These are phyloP conservation scores for Trypanosoma platydactyli DNA, from an alignment of 208 protist species.

Conservation along the genomic window DNA sequence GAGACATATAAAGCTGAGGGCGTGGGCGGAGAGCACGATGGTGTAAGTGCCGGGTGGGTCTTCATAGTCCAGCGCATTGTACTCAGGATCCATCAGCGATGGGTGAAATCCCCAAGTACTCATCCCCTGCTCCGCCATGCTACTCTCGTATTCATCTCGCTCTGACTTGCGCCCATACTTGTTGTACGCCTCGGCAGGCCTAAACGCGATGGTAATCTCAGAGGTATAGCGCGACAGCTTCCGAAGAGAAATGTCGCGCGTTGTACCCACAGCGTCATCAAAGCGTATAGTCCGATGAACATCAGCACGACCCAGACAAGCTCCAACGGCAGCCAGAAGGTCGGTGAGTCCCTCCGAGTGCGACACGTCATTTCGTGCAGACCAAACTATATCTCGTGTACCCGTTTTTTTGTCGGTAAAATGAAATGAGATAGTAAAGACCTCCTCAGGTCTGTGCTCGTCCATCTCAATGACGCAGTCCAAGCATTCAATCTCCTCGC, in stretches of 20 bases:
- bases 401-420: constrained; percentile 78
- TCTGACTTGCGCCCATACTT: constrained; percentile 76
- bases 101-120: constrained; percentile 89
- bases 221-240: constrained; percentile 88
- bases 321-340: constrained; percentile 78
- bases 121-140: constrained; percentile 70
- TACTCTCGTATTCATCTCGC: constrained; percentile 74
- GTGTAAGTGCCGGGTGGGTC: constrained; percentile 85
- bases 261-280: constrained; percentile 71
- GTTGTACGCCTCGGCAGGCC: constrained; percentile 78
- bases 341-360: constrained; percentile 87
- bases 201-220: constrained; percentile 80
- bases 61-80: constrained; percentile 73
- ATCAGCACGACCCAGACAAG: constrained; percentile 75
- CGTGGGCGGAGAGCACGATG: constrained; percentile 77
- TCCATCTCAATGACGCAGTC: constrained; percentile 89
- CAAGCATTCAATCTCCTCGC: constrained; percentile 88
- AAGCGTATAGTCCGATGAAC: constrained; percentile 90
- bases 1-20: constrained; percentile 76
- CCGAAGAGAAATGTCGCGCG: constrained; percentile 76
- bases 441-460: constrained; percentile 83
- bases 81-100: constrained; percentile 83
- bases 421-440: constrained; percentile 85
- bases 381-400: constrained; percentile 75
- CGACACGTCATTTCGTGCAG: constrained; percentile 78